These are phyloP conservation scores for Aspergillus olivimuriae DNA, from an alignment of 495 filamentous ascomycete species.

Conservation along the genomic window DNA sequence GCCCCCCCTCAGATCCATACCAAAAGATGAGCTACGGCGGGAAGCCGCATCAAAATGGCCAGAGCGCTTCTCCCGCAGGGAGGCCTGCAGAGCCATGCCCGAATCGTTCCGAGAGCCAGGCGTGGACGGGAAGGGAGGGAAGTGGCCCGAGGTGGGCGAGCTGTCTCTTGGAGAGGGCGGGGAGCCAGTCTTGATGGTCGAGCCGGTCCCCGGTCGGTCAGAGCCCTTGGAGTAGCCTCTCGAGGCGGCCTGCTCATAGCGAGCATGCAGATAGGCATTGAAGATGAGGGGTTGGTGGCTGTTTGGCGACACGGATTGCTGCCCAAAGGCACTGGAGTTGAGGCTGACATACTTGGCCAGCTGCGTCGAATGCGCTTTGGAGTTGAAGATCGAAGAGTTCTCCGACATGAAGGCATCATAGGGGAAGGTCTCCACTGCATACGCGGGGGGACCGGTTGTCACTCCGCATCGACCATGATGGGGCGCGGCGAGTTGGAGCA, in stretches of 20 bases:
- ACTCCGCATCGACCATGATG: conserved; percentile 86
- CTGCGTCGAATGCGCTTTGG: conserved; percentile 60
- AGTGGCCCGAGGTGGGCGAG: conserved; percentile 75
- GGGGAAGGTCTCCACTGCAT: conserved; percentile 87
- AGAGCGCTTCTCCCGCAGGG: conserved; percentile 86
- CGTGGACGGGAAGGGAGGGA: conserved; percentile 66
- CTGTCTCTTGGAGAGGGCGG: conserved; percentile 70
- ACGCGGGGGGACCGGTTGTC: conserved; percentile 79
- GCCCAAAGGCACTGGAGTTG: conserved; percentile 81
- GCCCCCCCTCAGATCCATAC: conserved; percentile 61
- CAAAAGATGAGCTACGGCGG: conserved; percentile 86
- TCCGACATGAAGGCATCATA: conserved; percentile 85
- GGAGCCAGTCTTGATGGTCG: conserved; percentile 62
- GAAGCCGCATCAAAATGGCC: conserved; percentile 85
- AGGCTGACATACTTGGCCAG: conserved; percentile 80
- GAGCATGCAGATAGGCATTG: conserved; percentile 83
- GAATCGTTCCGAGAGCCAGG: conserved; percentile 84
- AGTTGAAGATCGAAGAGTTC: conserved; percentile 69
- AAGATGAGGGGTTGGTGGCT: conserved; percentile 56
- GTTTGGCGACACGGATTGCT: conserved; percentile 46
- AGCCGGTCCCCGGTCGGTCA: conserved; percentile 77
- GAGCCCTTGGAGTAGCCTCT: conserved; percentile 44
- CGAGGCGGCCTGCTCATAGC: conserved; percentile 48
- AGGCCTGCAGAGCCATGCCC: conserved; percentile 76
- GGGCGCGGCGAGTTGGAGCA: conserved; percentile 85